A percentile compares a stretch with the other conserved stretches of the same genome.
Conservation (phyloP, 305 asterid genomes). For the Ilex paraguariensis region DNA sequence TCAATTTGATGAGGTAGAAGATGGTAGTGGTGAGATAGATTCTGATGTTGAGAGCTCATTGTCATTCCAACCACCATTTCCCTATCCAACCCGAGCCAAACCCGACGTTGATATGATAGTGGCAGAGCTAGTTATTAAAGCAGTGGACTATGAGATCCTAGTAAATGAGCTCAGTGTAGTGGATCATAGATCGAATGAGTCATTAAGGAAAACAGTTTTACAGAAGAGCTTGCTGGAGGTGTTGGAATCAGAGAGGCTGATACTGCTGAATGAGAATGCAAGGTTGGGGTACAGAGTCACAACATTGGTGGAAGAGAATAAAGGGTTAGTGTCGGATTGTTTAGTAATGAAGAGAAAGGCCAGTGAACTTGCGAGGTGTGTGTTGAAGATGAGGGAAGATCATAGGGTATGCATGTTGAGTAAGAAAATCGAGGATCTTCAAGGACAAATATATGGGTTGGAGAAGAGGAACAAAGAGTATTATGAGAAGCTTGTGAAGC, state of each 20-base stretch:
- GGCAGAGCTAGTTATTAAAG: conserved; percentile 72
- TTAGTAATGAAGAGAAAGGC: conserved; percentile 65
- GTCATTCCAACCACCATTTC: conserved; percentile 48
- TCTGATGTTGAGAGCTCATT: conserved; percentile 84
- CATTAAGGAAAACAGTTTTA: conserved; percentile 67
- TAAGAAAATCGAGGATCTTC: conserved; percentile 72
- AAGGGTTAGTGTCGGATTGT: conserved; percentile 55
- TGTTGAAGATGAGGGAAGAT: conserved; percentile 68
- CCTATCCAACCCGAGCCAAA: conserved; percentile 8
- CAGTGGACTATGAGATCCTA: conserved; percentile 58
- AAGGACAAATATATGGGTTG: conserved; percentile 60
- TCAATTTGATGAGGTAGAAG: conserved; percentile 31
- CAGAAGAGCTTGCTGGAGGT: conserved; percentile 78
- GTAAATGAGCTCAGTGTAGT: conserved; percentile 43
- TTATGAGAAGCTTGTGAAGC: conserved; percentile 47
- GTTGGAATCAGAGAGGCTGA: conserved; percentile 66
- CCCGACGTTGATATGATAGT: conserved; percentile 50
- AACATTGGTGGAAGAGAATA: conserved; percentile 55
- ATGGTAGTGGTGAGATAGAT: conserved; percentile 38
- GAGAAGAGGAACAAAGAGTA: conserved; percentile 77
- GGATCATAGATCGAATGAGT: conserved; percentile 53
- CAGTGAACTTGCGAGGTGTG: conserved; percentile 64
- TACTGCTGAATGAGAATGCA: conserved; percentile 60
- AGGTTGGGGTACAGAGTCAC: conserved; percentile 53
- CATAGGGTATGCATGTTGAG: conserved; percentile 62